These are phyloP conservation scores for Trypanosoma avium DNA, from an alignment of 208 protist genomes.

Conservation along the genomic window DNA sequence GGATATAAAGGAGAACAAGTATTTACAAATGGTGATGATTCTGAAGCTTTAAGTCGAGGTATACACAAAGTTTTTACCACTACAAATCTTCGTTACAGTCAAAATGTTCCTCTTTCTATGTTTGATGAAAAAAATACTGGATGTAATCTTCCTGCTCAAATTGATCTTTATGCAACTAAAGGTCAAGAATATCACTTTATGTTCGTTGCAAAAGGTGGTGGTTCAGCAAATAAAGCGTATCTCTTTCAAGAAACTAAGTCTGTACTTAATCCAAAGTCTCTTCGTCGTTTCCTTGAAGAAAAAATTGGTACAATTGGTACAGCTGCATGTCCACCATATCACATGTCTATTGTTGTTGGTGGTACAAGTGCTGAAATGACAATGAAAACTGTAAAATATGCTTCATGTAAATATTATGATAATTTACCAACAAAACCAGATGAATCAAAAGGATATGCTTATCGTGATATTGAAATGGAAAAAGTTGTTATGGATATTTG, in stretches of 20 bases:
- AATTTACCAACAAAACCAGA: constrained; percentile 92
- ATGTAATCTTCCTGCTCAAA: constrained; percentile 97
- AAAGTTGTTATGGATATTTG: constrained; percentile 87
- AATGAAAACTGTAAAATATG: constrained; percentile 97
- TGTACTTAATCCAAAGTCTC: constrained; percentile 91
- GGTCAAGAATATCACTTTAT: constrained; percentile 95
- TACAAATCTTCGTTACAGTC: constrained; percentile 96
- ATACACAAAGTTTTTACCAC: constrained; percentile 95
- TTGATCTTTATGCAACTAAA: constrained; percentile 95
- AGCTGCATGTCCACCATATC: constrained; percentile 97
- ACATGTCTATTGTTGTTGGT: constrained; percentile 96
- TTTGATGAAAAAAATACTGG: constrained; percentile 97
- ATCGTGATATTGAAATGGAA: constrained; percentile 94
- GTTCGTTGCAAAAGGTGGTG: constrained; percentile 97
- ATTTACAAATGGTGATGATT: constrained; percentile 93
- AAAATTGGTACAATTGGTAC: constrained; percentile 95
- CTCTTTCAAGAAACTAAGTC: constrained; percentile 97
- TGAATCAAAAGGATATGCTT: constrained; percentile 83
- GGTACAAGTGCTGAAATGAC: constrained; percentile 95
- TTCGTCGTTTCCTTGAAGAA: constrained; percentile 93
- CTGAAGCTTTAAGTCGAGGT: constrained; percentile 91
- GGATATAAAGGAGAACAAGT: constrained; percentile 96
- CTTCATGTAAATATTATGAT: constrained; percentile 93
- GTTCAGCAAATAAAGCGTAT: constrained; percentile 97
- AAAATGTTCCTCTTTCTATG: constrained; percentile 95